Evolutionary conservation across 1,139 yeast species (phyloP).

Genomic region (Keqinozyma sinolaborantium): DNA sequence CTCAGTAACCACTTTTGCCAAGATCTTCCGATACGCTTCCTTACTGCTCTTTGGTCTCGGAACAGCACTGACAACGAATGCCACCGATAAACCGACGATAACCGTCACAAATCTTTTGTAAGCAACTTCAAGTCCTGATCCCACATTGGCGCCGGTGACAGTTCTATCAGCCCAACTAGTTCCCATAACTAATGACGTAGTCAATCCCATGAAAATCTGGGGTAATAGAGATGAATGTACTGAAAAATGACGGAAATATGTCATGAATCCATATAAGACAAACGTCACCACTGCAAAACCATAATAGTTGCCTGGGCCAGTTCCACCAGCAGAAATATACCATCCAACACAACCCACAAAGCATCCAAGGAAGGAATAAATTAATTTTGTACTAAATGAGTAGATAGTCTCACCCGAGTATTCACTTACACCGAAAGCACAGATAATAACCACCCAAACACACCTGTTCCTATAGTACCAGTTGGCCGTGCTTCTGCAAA

Average conservation of each 20-base stretch:
- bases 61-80: conserved; percentile 26
- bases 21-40: conserved; percentile 20
- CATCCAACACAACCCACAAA: conserved; percentile 32
- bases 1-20: conserved; percentile 21
- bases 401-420: conserved; percentile 34
- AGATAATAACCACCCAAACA: conserved; percentile 35
- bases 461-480: conserved; percentile 28
- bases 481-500: conserved; percentile 24
- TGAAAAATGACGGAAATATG: conserved; percentile 32
- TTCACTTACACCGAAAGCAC: conserved; percentile 29
- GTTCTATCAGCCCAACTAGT: conserved; percentile 31
- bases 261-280: conserved; percentile 19
- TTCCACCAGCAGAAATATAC: conserved; percentile 32
- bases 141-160: conserved; percentile 19
- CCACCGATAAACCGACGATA: conserved; percentile 26
- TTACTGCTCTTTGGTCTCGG: conserved; percentile 32
- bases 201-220: conserved; percentile 24
- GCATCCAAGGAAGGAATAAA: conserved; percentile 29
- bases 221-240: conserved; percentile 27
- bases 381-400: conserved; percentile 21
- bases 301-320: conserved; percentile 27
- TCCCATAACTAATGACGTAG: conserved; percentile 31
- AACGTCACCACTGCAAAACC: conserved; percentile 31
- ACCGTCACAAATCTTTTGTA: conserved; percentile 26
- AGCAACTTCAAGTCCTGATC: conserved; percentile 27